Conservation (phyloP, 441 rosid species). For the Gossypium schwendimanii region DNA sequence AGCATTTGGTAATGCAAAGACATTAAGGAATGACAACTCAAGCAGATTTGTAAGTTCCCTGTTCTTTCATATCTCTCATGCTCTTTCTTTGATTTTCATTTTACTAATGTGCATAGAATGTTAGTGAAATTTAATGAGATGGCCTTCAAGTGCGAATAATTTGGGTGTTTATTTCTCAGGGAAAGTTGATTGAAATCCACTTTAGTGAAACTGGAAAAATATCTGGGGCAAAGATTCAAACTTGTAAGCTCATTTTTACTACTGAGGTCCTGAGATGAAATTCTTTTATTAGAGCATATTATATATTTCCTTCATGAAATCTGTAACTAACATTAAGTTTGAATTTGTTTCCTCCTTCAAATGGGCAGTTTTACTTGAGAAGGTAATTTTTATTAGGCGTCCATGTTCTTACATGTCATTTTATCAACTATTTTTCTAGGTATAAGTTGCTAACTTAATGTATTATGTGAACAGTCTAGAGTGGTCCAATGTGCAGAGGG, state of each 20-base stretch:
- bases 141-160: slow-evolving; percentile 18
- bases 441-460: slow-evolving; percentile 18
- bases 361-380: slow-evolving; percentile 87
- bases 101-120: neutral
- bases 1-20: slow-evolving; percentile 99
- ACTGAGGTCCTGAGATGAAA: slow-evolving; percentile 5
- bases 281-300: slow-evolving; percentile 4
- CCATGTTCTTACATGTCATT: slow-evolving; percentile 12
- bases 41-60: slow-evolving; percentile 89
- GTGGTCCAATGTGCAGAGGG: slow-evolving; percentile 94
- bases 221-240: slow-evolving; percentile 94
- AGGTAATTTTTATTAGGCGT: slow-evolving; percentile 43
- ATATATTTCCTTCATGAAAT: slow-evolving; percentile 2
- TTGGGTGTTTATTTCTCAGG: slow-evolving; percentile 44
- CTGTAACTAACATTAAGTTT: slow-evolving; percentile 29
- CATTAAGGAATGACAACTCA: slow-evolving; percentile 89
- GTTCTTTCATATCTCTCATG: slow-evolving; percentile 17
- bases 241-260: slow-evolving; percentile 58
- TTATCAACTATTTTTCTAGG: slow-evolving; percentile 5
- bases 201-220: slow-evolving; percentile 96
- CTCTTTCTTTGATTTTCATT: slow-evolving; percentile 7
- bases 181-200: slow-evolving; percentile 92
- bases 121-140: slow-evolving; percentile 5
- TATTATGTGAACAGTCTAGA: slow-evolving; percentile 68
- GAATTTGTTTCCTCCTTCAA: slow-evolving; percentile 23